Evolutionary conservation across 768 basidiomycete species (phyloP), one percentile per base, ranked within the genome.

Genomic region (Termitomyces sp.): DNA sequence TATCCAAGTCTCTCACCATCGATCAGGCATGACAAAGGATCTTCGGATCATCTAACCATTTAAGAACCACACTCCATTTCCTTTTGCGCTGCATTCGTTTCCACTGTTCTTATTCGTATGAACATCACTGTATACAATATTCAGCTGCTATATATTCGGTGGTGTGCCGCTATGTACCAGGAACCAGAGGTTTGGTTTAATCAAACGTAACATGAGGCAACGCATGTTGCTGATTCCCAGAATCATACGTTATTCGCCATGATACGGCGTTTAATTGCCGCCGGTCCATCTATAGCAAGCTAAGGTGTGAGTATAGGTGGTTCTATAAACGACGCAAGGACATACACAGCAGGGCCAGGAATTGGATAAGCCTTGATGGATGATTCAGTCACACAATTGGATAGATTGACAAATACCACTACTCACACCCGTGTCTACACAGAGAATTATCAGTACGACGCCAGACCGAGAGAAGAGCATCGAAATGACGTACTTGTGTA

Each of bases 301-400:
- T 22, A 55, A 33, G 22, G 16, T 5, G 20, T 58, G 4, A 61
- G 30, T 45, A 51, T 13, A 22, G 1, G 18, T 37, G 36, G 34
- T 11, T 18, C 7, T 33, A 45, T 22, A 6, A 37, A 24, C 49
- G 45, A 50, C 4, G 30, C 44, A n/a, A 39, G 16, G 16, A 68
- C 74, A 60, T 67, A 76, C 72, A 78, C 73, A 30, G 75, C 65
- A 18, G 77, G 77, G 9, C 77, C 77, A 15, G 78, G 77, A 49
- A 78, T 78, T 0, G 75, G 74, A 58, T 80, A 80, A 33, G 71
- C 60, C 66, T 69, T 27, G 33, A n/a, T 46, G 30, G 18, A 48
- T 41, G 11, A 16, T 18, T 58, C 22, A 47, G 6, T 56, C 12
- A 45, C 9, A 27, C n/a, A 22, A 5, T 41, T n/a, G 20, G 11